Conservation (phyloP, 106 monocot genomes). For the Vanilla planifolia region DNA sequence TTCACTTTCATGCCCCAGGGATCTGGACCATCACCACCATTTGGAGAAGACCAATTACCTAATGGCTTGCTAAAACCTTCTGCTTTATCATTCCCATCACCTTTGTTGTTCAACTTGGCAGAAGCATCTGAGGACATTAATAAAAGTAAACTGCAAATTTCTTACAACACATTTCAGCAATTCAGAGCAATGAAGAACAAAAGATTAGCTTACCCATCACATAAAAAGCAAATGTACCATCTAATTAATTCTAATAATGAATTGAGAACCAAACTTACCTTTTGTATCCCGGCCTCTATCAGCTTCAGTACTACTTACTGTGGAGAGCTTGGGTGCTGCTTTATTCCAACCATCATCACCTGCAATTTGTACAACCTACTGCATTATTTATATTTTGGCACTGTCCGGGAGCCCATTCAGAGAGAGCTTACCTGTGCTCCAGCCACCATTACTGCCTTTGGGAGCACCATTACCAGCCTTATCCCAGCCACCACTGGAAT, state of each 20-base stretch:
- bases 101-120: neutral
- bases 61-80: conserved; percentile 1
- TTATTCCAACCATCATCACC: conserved; percentile 4
- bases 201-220: neutral
- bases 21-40: conserved; percentile 3
- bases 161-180: neutral
- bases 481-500: neutral
- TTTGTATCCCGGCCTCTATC: neutral
- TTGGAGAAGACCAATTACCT: conserved; percentile 1
- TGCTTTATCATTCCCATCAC: conserved; percentile 1
- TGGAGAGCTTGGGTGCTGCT: conserved; percentile 1
- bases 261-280: neutral
- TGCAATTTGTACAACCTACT: neutral
- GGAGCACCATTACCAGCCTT: neutral
- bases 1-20: conserved; percentile 1
- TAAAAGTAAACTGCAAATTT: neutral
- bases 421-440: conserved; percentile 1
- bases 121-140: neutral
- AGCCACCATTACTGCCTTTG: neutral
- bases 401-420: neutral
- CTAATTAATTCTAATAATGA: neutral
- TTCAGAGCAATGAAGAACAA: neutral
- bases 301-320: neutral
- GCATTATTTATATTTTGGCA: neutral
- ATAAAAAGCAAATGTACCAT: neutral